Base-by-base conservation (phyloP, 164 flowering plant species). In the Tinospora cordifolia region DNA sequence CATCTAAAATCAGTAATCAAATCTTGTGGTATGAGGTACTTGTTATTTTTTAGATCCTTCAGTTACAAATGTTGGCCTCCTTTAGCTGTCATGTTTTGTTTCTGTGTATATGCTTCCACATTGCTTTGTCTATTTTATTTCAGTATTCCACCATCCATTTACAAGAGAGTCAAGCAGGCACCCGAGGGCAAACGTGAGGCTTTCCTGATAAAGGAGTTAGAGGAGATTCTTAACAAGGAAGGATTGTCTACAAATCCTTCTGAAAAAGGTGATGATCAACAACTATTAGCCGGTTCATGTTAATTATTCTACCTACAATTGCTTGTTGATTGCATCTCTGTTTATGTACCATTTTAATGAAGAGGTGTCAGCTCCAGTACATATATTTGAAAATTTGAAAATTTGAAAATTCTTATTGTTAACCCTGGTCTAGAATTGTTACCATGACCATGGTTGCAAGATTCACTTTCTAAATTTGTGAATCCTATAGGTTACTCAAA, bases 11-110 rank as follows among this genome's bases (percentile, higher is more conserved):
- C 91, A 65, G 75, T 94, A 54, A 94, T 92, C 71, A 94, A 89
- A 82, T 78, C 92, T 5, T 92, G 98, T 81, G 98, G 92, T 59
- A 84, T 94, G 88, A 87, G 92, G 99, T 94, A 75, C 67, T 19
- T 25, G 19, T 44, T 65, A 25, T 65, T 34, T 51, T 30, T 51
- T 51, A 17, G 19, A 51, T 51, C 59, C 63, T 63, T 46, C 5
- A 65, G 39, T 60, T 51, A 69, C 57, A 62, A 30, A 40, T 62
- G 57, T 62, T n/a, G 27, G 8, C 9, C 38, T 19, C 9, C 38
- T 19, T 19, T 24, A 46, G 15, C 6, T 51, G 19, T 51, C 59
- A 51, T 51, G 21, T 58, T 22, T 62, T 41, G 26, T 59, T 14
- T 36, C 34, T 38, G 14, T 68, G 24, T 27, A n/a, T n/a, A 36